Conservation (phyloP, 2,329 filamentous ascomycete genomes). For the Erysiphe pulchra region DNA sequence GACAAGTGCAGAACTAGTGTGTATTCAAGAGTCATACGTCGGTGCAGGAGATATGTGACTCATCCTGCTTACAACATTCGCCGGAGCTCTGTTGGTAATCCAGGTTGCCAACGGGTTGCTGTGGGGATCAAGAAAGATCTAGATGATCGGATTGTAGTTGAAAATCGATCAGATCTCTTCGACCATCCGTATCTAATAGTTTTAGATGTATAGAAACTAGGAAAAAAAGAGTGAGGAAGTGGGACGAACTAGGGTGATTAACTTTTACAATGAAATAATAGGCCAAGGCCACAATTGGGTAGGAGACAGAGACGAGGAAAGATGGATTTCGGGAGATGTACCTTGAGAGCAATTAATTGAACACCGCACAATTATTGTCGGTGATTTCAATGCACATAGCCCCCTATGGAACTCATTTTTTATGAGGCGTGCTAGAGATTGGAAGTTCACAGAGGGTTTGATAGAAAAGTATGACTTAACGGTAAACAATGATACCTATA, state of each 20-base stretch:
- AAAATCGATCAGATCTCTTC: background rate
- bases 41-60: too few relatives aligned
- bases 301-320: background rate
- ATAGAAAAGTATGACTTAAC: too few relatives aligned
- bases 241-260: background rate
- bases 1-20: background rate
- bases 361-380: background rate
- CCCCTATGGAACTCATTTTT: background rate
- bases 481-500: too few relatives aligned
- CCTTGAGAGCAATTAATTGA: background rate
- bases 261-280: background rate
- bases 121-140: background rate
- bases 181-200: background rate
- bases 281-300: background rate
- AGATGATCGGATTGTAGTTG: background rate
- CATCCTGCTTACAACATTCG: background rate
- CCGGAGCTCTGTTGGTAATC: background rate
- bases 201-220: background rate
- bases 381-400: background rate
- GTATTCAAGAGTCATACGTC: background rate
- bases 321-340: background rate
- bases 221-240: background rate
- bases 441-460: background rate
- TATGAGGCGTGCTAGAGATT: background rate
- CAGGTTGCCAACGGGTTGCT: background rate